Conservation (phyloP, 2,329 filamentous ascomycete genomes). For the Curvularia lunata region DNA sequence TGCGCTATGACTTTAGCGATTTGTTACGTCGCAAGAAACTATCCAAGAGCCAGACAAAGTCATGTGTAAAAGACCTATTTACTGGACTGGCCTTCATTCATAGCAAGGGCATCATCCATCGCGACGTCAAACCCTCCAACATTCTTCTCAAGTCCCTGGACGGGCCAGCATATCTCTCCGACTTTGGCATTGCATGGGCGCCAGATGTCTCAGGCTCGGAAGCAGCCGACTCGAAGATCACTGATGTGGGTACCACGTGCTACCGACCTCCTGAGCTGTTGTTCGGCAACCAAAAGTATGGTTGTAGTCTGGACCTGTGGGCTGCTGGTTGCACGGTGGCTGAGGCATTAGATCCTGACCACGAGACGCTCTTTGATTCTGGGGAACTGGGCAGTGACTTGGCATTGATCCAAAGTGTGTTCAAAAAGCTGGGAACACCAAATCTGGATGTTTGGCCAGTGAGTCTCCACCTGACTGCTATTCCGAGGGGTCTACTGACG, state of each 20-base stretch:
- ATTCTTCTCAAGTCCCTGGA: slow-evolving; percentile 72
- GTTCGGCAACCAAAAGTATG: slow-evolving; percentile 81
- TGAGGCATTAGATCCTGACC: slow-evolving; percentile 66
- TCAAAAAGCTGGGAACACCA: slow-evolving; percentile 88
- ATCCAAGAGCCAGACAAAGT: slow-evolving; percentile 49
- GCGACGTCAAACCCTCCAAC: slow-evolving; percentile 93
- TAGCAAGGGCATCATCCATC: slow-evolving; percentile 78
- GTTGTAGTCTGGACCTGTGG: slow-evolving; percentile 83
- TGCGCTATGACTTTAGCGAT: slow-evolving; percentile 74
- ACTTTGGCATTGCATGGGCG: slow-evolving; percentile 93
- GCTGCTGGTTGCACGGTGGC: slow-evolving; percentile 82
- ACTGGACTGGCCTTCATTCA: slow-evolving; percentile 75
- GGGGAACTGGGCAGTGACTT: slow-evolving; percentile 92
- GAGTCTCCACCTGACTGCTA: slow-evolving; percentile 32
- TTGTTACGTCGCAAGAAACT: slow-evolving; percentile 62
- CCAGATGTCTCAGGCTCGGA: slow-evolving; percentile 66
- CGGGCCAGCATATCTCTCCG: slow-evolving; percentile 79
- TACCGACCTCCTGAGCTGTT: slow-evolving; percentile 91
- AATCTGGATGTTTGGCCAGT: slow-evolving; percentile 82
- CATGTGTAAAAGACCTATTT: slow-evolving; percentile 72
- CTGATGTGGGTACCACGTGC: slow-evolving; percentile 90
- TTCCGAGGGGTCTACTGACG: slow-evolving; percentile 13
- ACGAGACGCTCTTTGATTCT: slow-evolving; percentile 78
- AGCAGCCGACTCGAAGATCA: slow-evolving; percentile 71
- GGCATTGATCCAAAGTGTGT: slow-evolving; percentile 88